Conservation (phyloP, 768 basidiomycete species). For the Panus rudis region DNA sequence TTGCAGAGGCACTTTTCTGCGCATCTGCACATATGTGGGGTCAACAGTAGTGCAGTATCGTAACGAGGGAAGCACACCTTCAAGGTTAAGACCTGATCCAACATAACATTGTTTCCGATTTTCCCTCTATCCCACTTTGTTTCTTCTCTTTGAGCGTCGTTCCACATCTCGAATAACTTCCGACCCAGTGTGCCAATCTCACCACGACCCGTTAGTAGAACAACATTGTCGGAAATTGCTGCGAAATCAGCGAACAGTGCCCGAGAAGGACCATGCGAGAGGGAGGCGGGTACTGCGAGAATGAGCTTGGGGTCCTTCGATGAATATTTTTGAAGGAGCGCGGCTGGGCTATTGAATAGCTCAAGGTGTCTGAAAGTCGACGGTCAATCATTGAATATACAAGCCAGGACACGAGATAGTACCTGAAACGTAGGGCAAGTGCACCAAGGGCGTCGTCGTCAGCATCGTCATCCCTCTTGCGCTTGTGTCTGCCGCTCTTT, state of each 20-base stretch:
- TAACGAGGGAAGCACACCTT: conserved; percentile 38
- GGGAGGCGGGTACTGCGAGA: conserved; percentile 84
- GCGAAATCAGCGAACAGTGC: conserved; percentile 84
- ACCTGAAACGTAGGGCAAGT: conserved; percentile 86
- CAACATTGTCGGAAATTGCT: conserved; percentile 72
- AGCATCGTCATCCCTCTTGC: conserved; percentile 33
- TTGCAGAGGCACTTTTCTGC: conserved; percentile 82
- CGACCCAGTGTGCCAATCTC: conserved; percentile 78
- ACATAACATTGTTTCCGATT: conserved; percentile 80
- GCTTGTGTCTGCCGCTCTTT: conserved; percentile 37
- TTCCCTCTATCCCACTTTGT: conserved; percentile 86
- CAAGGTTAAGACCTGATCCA: conserved; percentile 64
- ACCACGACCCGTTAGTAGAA: conserved; percentile 75
- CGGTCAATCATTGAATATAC: not conserved
- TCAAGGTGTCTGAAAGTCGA: conserved; percentile 65
- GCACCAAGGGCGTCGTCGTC: conserved; percentile 84
- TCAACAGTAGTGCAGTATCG: not conserved
- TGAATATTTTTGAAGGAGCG: conserved; percentile 74
- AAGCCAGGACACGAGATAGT: not conserved
- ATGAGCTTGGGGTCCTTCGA: conserved; percentile 90
- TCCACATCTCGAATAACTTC: conserved; percentile 82
- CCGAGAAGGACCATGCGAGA: conserved; percentile 90
- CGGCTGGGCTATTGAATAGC: conserved; percentile 80
- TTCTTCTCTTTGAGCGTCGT: conserved; percentile 67
- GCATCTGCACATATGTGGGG: conserved; percentile 46